Evolutionary conservation across 2,329 filamentous ascomycete species (phyloP), one percentile per base, ranked within the genome.

Genomic region (Aspergillus floridensis): DNA sequence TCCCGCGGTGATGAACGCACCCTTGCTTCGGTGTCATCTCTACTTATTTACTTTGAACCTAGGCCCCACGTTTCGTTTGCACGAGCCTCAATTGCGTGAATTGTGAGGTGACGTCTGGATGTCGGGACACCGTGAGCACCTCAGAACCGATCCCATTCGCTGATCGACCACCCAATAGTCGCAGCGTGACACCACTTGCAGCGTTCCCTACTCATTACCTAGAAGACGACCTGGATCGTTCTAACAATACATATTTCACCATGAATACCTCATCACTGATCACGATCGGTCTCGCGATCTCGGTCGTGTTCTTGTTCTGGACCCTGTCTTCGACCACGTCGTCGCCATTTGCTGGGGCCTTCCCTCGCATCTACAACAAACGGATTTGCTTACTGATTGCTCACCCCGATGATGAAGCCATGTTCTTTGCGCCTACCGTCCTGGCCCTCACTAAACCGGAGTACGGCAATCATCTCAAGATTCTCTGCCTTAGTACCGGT

Each of bases 351-450:
- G 72, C 72, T 8, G 67, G 69, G 26, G 69, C 68, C 35, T 77
- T 78, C 59, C 90, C 91, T 4, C 84, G 80, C 49, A 80, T 97
- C 63, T 82, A 81, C 67, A 89, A 91, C 79, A 96, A 96, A 82
- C 87, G 91, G 70, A 92, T 99, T 72, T 90, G 91, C 73, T 84
- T 99, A 56, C 82, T 99, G 57, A 98, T 99, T 70, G 95, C 95
- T 22, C 95, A 99, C 78, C 95, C 95, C 0, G 95, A 99, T 77
- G 95, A 99, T 71, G 95, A 99, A 80, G 95, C 93, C 75, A 99
- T 99, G 95, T 99, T 99, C 82, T 99, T 99, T 78, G 87, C 92
- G 63, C 95, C 95, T 0, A 90, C 92, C 0, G 82, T 98, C 14
- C 83, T 96, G 68, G 87, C 90, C n/a, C 84, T 99, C 59, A 93